A percentile compares a stretch with the other conserved stretches of the same genome.
Evolutionary conservation across 352 stramenopile genomes (phyloP).

Genomic region (Phytophthora citricola): DNA sequence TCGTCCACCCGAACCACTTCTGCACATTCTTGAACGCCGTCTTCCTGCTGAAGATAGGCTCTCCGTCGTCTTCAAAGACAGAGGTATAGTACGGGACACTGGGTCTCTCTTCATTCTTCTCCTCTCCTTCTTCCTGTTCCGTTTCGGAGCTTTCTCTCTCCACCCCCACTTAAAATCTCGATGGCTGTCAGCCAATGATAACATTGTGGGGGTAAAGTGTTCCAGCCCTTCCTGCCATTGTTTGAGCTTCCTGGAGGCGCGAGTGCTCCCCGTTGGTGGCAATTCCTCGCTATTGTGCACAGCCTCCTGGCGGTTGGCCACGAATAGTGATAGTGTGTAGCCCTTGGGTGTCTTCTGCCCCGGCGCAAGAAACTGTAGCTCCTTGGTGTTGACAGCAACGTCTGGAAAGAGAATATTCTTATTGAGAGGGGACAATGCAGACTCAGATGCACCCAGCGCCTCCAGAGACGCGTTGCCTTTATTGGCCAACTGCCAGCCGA

Average conservation of each 20-base stretch:
- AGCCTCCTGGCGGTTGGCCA: conserved; percentile 9
- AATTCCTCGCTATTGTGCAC: not conserved
- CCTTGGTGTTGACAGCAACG: conserved; percentile 39
- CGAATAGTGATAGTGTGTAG: conserved; percentile 66
- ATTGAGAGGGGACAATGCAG: not conserved
- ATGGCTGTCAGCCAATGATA: conserved; percentile 59
- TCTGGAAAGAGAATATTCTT: conserved; percentile 11
- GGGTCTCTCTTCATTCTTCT: not conserved
- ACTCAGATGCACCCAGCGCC: conserved; percentile 27
- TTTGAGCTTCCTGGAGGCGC: conserved; percentile 29
- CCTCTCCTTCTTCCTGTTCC: not conserved
- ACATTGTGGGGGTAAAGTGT: conserved; percentile 86
- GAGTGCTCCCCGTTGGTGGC: not conserved
- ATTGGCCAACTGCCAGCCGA: conserved; percentile 67
- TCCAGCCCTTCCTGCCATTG: conserved; percentile 71
- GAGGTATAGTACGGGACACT: conserved; percentile 21
- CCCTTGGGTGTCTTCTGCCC: conserved; percentile 25
- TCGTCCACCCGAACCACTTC: conserved; percentile 80
- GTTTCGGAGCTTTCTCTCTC: not conserved
- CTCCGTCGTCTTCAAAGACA: conserved; percentile 29
- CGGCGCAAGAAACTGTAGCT: conserved; percentile 39
- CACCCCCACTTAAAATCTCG: conserved; percentile 53
- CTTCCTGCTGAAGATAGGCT: conserved; percentile 32
- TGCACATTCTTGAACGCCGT: conserved; percentile 49
- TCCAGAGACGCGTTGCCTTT: conserved; percentile 69